Percentiles rank a stretch among this genome's conserved stretches.
Evolutionary conservation across 768 basidiomycete genomes (phyloP).

Genomic region (Hericium alpestre): DNA sequence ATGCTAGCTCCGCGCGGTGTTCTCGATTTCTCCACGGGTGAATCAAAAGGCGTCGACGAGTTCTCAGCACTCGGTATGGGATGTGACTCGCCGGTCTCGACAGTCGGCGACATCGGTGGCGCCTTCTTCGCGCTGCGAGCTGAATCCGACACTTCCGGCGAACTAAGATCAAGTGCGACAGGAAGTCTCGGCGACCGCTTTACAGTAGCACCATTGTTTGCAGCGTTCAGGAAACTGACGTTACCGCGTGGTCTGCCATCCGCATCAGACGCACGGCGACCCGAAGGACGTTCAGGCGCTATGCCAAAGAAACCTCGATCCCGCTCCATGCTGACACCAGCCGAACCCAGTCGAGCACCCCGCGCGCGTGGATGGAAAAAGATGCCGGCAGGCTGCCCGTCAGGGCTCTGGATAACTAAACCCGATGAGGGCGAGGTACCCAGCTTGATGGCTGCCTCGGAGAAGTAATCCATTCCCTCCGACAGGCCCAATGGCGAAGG

Average conservation of each 20-base stretch:
- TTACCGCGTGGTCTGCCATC: no score
- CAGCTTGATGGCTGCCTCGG: conserved; percentile 52
- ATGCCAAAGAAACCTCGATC: neutral
- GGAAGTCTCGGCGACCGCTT: neutral
- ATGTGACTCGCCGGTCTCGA: neutral
- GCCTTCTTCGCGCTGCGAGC: neutral
- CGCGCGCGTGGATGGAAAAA: conserved; percentile 73
- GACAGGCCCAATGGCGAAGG: conserved; percentile 64
- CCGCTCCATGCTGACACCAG: conserved; percentile 5
- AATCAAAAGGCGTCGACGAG: neutral
- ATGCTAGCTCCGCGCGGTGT: neutral
- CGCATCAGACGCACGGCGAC: neutral
- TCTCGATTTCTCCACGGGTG: neutral
- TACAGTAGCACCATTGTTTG: neutral
- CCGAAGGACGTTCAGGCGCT: neutral
- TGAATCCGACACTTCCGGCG: neutral
- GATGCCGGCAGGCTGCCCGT: conserved; percentile 90
- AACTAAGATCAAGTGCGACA: neutral
- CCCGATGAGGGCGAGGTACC: conserved; percentile 76
- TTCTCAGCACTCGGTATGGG: neutral
- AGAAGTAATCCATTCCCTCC: conserved; percentile 72
- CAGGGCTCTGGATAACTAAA: conserved; percentile 82
- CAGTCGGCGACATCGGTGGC: neutral
- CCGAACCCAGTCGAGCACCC: conserved; percentile 2
- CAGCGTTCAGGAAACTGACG: neutral